Conservation (phyloP, 257 asterid genomes). For the Solanum bulbocastanum region DNA sequence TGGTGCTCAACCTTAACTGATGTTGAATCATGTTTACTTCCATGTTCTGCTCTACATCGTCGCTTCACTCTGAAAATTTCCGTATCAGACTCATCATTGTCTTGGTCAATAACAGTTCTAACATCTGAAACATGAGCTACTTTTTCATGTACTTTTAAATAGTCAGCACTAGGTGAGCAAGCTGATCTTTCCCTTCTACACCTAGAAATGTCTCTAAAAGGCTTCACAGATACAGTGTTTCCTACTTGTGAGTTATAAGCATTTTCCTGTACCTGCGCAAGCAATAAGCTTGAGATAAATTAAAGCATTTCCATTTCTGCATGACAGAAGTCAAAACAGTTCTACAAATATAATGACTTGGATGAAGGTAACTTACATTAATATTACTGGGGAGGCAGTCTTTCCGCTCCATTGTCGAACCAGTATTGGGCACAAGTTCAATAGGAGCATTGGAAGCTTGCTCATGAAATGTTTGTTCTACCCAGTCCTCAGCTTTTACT, state of each 20-base stretch:
- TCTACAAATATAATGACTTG: not conserved
- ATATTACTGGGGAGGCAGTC: conserved; percentile 4
- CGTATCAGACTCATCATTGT: conserved; percentile 1
- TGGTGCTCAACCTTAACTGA: not conserved
- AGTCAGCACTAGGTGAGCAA: not conserved
- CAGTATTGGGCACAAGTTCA: not conserved
- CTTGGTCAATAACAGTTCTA: not conserved
- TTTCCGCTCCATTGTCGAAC: not conserved
- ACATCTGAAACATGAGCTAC: not conserved
- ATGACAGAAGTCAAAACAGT: not conserved
- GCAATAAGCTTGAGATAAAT: not conserved
- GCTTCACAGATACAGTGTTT: conserved; percentile 7
- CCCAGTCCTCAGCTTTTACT: not conserved
- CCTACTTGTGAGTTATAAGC: conserved; percentile 6
- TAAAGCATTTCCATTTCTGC: not conserved
- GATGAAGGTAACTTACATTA: conserved; percentile 19
- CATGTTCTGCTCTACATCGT: not conserved
- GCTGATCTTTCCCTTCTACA: not conserved
- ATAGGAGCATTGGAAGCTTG: conserved; percentile 9
- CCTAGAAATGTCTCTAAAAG: conserved; percentile 14
- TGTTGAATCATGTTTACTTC: not conserved
- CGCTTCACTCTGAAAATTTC: conserved; percentile 14
- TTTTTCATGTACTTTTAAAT: not conserved
- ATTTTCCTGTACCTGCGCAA: conserved; percentile 20
- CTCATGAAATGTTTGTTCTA: not conserved